Base-by-base conservation (phyloP, 441 rosid genomes). In the Euphorbia schlechtendalii region DNA sequence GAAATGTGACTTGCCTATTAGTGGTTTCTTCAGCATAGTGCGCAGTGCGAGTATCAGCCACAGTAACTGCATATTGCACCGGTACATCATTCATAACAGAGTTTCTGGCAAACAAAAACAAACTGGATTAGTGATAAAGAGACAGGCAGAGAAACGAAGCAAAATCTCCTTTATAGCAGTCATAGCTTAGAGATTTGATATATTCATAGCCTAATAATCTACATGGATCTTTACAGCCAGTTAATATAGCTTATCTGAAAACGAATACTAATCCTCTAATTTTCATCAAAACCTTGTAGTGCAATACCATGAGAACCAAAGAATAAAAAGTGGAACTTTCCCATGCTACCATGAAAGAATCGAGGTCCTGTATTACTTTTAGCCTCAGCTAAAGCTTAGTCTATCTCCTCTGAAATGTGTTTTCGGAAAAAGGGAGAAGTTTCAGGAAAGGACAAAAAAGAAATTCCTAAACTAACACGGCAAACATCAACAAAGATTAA, bases 1-100 rank as follows among this genome's bases (percentile, higher is more conserved):
- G 84, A 77, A 94, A 87, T 69, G 80, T 85, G 72, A 91, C 96
- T 84, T 87, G 96, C 75, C 76, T 87, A 79, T 67, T 83, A 54
- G 73, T 54, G 64, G 68, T 66, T 63, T 84, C 87, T 65, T 83
- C 86, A 53, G 70, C 71, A 48, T 79, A 71, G 34, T 21, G 75
- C 49, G 63, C 65, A 58, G 76, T 68, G 63, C 74, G 76, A 25
- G 66, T 41, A 71, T 88, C 87, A 67, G 64, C 79, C 52, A 72
- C 83, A 63, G 72, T 70, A 75, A 61, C 71, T 59, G 73, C 58
- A 66, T 79, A 72, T 67, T 83, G 86, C 64, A 71, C 72, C 38
- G 77, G 71, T 59, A 76, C 59, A 56, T 81, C 87, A 74, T 70
- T 82, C 59, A 65, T 66, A 32, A 78, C 76, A 61, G 82, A 60